Conservation (phyloP, 2,329 filamentous ascomycete genomes). For the Fusarium chuoi region DNA sequence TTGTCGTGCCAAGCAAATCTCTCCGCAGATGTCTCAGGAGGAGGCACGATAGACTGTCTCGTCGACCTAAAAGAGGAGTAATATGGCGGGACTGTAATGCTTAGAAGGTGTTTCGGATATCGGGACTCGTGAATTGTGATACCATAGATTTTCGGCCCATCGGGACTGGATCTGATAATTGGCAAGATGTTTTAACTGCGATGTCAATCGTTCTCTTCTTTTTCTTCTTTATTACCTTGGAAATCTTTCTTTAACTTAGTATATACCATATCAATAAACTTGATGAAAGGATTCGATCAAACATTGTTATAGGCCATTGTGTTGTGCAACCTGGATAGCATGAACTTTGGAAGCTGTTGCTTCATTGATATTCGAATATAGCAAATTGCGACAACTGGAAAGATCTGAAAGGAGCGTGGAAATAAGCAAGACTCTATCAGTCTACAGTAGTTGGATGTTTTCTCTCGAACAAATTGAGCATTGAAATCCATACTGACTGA, state of each 20-base stretch:
- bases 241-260: neutral
- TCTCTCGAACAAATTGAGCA: neutral
- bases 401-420: neutral
- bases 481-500: neutral
- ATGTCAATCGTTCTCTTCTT: neutral
- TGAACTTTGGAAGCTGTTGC: neutral
- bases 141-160: slow-evolving; percentile 19
- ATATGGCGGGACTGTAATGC: neutral
- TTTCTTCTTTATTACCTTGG: neutral
- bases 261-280: neutral
- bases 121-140: slow-evolving; percentile 21
- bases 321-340: neutral
- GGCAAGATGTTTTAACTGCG: neutral
- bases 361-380: neutral
- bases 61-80: neutral
- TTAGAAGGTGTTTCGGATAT: slow-evolving; percentile 18
- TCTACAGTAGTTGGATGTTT: too few species aligned
- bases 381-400: neutral
- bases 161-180: neutral
- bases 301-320: neutral
- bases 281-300: neutral
- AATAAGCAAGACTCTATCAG: neutral
- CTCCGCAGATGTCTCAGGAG: slow-evolving; percentile 41
- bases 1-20: slow-evolving; percentile 31
- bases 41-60: slow-evolving; percentile 17